Evolutionary conservation across 768 basidiomycete species (phyloP), one percentile per base, ranked within the genome.

Genomic region (Psilocybe azurescens): DNA sequence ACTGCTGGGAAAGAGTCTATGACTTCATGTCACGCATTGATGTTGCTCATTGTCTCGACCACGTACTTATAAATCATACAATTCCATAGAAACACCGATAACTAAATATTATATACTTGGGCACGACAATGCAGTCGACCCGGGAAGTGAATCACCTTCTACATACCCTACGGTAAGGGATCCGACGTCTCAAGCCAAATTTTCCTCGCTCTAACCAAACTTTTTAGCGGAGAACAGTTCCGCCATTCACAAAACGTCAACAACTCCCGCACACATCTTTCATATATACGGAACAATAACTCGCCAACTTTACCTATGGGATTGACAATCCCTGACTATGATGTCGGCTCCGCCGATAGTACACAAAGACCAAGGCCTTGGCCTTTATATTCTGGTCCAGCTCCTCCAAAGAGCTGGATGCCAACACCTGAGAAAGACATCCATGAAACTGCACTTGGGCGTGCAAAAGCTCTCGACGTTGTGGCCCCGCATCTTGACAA

Each of bases 151-250:
- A 81, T 62, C 71, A 80, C 57, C 69, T 82, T 11, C 74, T 89
- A 36, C 84, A 85, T 62, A 84, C 75, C 3, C 73, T 87, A 32
- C 82, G 86, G 86, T 84, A 65, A 44, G 75, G 54, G 18, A 46
- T 18, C 24, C 51, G 33, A 47, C 6, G 14, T 13, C 44, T 41
- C 24, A n/a, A 28, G 9, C 38, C 52, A 24, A n/a, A 50, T 53
- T 50, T 20, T 20, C 46, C 14, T 36, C 11, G n/a, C 53, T 13
- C 28, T 36, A 38, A 33, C 44, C 41, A 56, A 51, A 13, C 39
- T 59, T 39, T 57, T 29, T 48, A 91, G 90, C 69, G 90, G 89
- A 9, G 90, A 93, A 70, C 87, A 91, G 47, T 90, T 88, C 60
- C 81, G 89, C 56, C 90, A 83, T 63, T 67, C 75, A 38, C 87